Conservation (phyloP, 257 asterid genomes). For the Salvia hispanica region DNA sequence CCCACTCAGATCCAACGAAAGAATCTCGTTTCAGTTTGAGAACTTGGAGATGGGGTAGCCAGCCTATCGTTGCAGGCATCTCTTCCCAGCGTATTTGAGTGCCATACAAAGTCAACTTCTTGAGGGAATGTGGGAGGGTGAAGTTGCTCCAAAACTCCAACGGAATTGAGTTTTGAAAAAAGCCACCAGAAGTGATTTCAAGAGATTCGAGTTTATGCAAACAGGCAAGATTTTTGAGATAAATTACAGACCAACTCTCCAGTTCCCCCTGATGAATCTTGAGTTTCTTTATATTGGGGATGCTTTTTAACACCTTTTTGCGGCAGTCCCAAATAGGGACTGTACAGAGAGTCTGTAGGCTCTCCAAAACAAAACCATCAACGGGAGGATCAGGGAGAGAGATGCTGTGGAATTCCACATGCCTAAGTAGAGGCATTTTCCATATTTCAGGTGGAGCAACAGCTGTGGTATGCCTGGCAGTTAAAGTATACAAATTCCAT, state of each 20-base stretch:
- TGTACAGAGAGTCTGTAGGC: slow-evolving; percentile 20
- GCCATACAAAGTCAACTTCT: not conserved
- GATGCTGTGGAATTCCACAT: not conserved
- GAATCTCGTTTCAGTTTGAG: not conserved
- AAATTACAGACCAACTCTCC: not conserved
- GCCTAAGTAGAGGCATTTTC: slow-evolving; percentile 33
- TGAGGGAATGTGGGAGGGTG: not conserved
- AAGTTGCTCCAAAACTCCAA: not conserved
- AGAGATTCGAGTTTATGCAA: slow-evolving; percentile 19
- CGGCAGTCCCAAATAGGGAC: not conserved
- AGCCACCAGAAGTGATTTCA: not conserved
- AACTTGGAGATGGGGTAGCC: not conserved
- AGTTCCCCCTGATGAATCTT: not conserved
- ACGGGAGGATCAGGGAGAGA: slow-evolving; percentile 21
- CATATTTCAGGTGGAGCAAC: slow-evolving; percentile 6
- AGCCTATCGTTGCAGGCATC: not conserved
- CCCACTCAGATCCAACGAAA: not conserved
- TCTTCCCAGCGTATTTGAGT: not conserved
- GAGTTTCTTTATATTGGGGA: slow-evolving; percentile 27
- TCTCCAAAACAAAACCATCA: slow-evolving; percentile 14
- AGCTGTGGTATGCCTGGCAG: not conserved
- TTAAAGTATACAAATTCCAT: slow-evolving; percentile 25
- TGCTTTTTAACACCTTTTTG: slow-evolving; percentile 14
- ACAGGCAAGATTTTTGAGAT: not conserved
- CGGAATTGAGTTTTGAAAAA: too few species aligned